A percentile compares a stretch with the other conserved stretches of the same genome.
Evolutionary conservation across 805 yeast genomes (phyloP).

Genomic region (Yarrowia sp.): DNA sequence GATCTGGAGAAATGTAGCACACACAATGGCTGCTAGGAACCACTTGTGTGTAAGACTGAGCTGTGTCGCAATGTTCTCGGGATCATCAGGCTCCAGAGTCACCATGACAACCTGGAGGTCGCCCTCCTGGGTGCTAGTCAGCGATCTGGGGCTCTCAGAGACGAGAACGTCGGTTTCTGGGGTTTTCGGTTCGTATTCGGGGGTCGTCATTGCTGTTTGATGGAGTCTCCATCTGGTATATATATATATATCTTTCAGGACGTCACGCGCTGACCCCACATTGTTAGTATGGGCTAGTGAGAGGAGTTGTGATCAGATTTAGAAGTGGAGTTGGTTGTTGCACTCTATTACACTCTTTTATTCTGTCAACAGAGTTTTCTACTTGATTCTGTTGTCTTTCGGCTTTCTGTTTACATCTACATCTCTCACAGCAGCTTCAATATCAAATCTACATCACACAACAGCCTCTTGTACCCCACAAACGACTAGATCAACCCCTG

Average conservation of each 20-base stretch:
- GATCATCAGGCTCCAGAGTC: neutral
- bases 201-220: neutral
- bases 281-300: too few species aligned
- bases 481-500: neutral
- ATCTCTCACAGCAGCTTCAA: too few species aligned
- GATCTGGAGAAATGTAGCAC: neutral
- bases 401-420: too few species aligned
- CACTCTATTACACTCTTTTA: too few species aligned
- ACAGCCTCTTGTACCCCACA: neutral
- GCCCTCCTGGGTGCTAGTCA: neutral
- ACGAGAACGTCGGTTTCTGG: neutral
- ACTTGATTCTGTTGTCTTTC: too few species aligned
- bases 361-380: too few species aligned
- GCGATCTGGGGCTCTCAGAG: neutral
- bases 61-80: constrained; percentile 7
- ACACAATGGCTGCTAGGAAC: constrained; percentile 11
- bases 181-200: too few species aligned
- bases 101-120: neutral
- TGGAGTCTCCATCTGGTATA: neutral
- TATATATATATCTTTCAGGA: too few species aligned
- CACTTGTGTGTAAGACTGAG: constrained; percentile 2
- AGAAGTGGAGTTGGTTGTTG: too few species aligned
- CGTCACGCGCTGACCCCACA: too few species aligned
- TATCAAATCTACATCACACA: too few species aligned
- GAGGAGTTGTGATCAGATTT: too few species aligned